A percentile compares a stretch with the other conserved stretches of the same genome.
Conservation (phyloP, 108 stramenopile species). For the Cyclotella choctawhatcheeana region DNA sequence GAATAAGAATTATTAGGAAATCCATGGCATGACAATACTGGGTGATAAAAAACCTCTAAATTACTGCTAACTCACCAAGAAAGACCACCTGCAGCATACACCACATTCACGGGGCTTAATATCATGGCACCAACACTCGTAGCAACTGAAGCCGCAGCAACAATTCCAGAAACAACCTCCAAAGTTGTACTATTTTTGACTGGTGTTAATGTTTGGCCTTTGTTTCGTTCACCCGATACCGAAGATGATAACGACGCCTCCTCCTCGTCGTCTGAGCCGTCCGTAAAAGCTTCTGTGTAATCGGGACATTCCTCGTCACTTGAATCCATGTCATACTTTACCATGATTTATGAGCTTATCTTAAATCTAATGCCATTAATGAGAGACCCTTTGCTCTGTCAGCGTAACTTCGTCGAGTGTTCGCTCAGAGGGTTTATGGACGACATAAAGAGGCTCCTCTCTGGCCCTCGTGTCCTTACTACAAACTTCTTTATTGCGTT, state of each 20-base stretch:
- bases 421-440: no score
- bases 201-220: conserved; percentile 23
- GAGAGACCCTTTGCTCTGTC: no score
- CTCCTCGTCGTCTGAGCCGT: neutral
- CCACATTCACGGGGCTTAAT: conserved; percentile 53
- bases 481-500: no score
- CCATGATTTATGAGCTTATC: neutral
- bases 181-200: conserved; percentile 59
- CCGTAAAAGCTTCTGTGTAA: neutral
- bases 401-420: no score
- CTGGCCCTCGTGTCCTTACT: no score
- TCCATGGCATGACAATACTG: neutral
- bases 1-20: no score
- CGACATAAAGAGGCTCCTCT: no score
- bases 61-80: conserved; percentile 42
- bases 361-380: neutral
- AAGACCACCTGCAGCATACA: conserved; percentile 64
- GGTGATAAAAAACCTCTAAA: neutral
- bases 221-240: neutral
- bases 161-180: conserved; percentile 53
- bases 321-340: neutral
- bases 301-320: neutral
- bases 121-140: conserved; percentile 68
- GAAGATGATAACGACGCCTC: neutral
- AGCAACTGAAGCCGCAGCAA: conserved; percentile 58